A percentile compares a stretch with the other conserved stretches of the same genome.
Conservation (phyloP, 1,139 yeast genomes). For the Saccharomycopsis hybrid region DNA sequence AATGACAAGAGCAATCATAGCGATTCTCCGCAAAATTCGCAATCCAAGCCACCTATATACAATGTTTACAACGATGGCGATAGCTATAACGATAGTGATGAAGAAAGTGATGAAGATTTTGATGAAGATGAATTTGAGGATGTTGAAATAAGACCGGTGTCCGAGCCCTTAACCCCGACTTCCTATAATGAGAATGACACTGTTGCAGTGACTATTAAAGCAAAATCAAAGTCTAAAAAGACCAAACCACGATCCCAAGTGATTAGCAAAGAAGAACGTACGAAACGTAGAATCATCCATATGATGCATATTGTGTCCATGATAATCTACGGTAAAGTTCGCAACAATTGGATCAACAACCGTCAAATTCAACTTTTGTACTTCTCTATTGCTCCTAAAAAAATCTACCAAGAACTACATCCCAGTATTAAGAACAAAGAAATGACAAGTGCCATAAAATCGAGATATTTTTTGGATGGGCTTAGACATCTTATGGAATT, state of each 20-base stretch:
- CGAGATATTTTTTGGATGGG: constrained; percentile 72
- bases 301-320: constrained; percentile 50
- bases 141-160: constrained; percentile 22
- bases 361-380: constrained; percentile 35
- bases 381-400: constrained; percentile 41
- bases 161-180: background rate
- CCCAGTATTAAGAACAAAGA: constrained; percentile 33
- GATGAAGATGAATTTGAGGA: constrained; percentile 37
- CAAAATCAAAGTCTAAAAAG: background rate
- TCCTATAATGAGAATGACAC: constrained; percentile 20
- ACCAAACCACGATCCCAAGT: constrained; percentile 22
- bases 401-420: constrained; percentile 40
- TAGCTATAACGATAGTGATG: constrained; percentile 28
- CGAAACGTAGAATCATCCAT: constrained; percentile 49
- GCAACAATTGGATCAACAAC: constrained; percentile 72
- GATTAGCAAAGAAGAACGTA: constrained; percentile 49
- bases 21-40: constrained; percentile 13
- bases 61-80: constrained; percentile 22
- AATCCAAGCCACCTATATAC: background rate
- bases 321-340: constrained; percentile 55
- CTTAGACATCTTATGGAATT: constrained; percentile 53
- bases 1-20: constrained; percentile 22
- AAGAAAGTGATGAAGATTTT: constrained; percentile 33
- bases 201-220: constrained; percentile 25
- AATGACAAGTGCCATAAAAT: constrained; percentile 40